Evolutionary conservation across 768 basidiomycete genomes (phyloP).

Genomic region (Boletus vinaceobasis): DNA sequence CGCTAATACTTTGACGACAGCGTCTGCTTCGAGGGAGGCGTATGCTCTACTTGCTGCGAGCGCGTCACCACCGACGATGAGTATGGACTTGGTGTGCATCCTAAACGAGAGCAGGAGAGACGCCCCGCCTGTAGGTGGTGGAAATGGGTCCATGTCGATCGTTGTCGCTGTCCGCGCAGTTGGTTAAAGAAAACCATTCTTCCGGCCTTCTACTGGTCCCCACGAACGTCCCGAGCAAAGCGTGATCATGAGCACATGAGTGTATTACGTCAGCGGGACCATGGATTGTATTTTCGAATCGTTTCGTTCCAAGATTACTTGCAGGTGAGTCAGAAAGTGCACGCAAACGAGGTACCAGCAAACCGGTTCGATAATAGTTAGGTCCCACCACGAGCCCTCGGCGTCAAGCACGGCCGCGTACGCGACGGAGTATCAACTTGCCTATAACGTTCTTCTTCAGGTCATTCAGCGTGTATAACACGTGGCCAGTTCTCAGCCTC

Average conservation of each 20-base stretch:
- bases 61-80: conserved; percentile 75
- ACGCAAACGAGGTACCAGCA: neutral
- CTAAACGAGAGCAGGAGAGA: conserved; percentile 79
- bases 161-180: neutral
- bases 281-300: neutral
- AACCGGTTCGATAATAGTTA: neutral
- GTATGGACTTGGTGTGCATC: conserved; percentile 46
- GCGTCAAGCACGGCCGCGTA: too few relatives aligned
- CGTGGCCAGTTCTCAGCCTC: neutral
- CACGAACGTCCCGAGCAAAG: neutral
- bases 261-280: conserved; percentile 14
- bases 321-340: neutral
- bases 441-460: neutral
- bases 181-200: neutral
- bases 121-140: conserved; percentile 53
- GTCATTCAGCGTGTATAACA: neutral
- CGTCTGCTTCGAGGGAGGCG: conserved; percentile 76
- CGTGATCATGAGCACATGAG: conserved; percentile 10
- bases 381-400: too few relatives aligned
- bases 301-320: neutral
- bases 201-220: neutral
- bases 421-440: neutral
- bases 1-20: conserved; percentile 62
- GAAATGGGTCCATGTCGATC: conserved; percentile 32
- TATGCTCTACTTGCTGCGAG: conserved; percentile 86